Base-by-base conservation (phyloP, 2,329 filamentous ascomycete genomes). In the Alternaria sp. region DNA sequence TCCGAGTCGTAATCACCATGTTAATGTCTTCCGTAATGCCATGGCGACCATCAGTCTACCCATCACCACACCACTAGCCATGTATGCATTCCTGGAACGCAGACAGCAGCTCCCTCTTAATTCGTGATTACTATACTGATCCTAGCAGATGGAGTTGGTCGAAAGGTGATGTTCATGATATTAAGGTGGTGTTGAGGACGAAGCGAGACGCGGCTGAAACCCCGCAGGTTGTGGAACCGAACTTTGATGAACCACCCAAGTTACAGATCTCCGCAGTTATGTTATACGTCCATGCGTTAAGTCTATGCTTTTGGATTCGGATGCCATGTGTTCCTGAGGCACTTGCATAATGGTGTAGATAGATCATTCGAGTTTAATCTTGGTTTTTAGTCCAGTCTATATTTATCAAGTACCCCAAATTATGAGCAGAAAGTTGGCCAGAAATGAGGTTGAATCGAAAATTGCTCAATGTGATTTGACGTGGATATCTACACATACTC, bases 201-300 rank as follows among this genome's bases (percentile, higher is more conserved):
- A 52, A 34, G 47, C 64, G 66, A 64, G 66, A 70, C 67, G 51
- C 16, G 42, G 11, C 54, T 70, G 67, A 70, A 70, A 70, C 65
- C 54, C 22, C 57, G 48, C 57, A 39, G 38, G 67, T 49, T 64
- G 51, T 62, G 49, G 52, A 49, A 51, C 53, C 53, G 57, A 63
- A 63, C 63, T 41, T 38, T 55, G 38, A 30, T 57, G 61, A 61
- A 67, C 51, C 57, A 64, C 51, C 44, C 22, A 26, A 8, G 53
- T 59, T 53, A 42, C 59, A 56, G 32, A 26, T 56, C 49, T 47
- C 24, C 57, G 3, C 36, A 52, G 34, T 34, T n/a, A 22, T 48
- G 24, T 57, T 56, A 61, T 64, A 69, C 24, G 20, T 34, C 51
- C 44, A 64, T 54, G 62, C 62, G 49, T 49, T 67, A 67, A 61